phyloP scores from a whole-genome alignment of 2,329 filamentous ascomycete species.

The Colletotrichum sp. region DNA sequence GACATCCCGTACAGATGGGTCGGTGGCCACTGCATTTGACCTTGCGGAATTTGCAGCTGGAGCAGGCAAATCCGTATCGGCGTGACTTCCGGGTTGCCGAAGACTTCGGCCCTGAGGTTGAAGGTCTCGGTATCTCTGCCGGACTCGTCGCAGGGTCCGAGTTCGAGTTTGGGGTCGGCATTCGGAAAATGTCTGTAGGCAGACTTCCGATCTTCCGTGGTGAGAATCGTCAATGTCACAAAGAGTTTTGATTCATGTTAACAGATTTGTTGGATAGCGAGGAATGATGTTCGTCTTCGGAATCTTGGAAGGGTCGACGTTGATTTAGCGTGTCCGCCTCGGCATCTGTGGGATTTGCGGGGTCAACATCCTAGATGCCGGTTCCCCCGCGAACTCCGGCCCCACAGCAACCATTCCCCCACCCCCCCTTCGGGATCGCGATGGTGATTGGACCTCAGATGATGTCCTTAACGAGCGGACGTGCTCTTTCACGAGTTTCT shows the following conservation, averaged over 20 bases:
- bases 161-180: not conserved
- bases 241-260: not conserved
- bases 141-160: not conserved
- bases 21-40: constrained; percentile 18
- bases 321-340: not conserved
- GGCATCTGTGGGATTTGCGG: not conserved
- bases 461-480: not conserved
- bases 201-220: not conserved
- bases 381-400: not conserved
- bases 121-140: not conserved
- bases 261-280: not conserved
- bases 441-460: not conserved
- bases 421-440: too few relatives aligned
- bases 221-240: not conserved
- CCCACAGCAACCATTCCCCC: too few relatives aligned
- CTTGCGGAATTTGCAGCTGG: constrained; percentile 15
- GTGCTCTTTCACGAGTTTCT: not conserved
- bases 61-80: constrained; percentile 16
- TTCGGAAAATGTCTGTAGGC: not conserved
- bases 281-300: not conserved
- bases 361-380: not conserved
- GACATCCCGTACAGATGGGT: constrained; percentile 10
- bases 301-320: not conserved
- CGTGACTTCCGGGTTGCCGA: not conserved
- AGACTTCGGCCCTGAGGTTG: not conserved